These are phyloP conservation scores for Diatrype stigma DNA, from an alignment of 2,329 filamentous ascomycete genomes.

Conservation along the genomic window DNA sequence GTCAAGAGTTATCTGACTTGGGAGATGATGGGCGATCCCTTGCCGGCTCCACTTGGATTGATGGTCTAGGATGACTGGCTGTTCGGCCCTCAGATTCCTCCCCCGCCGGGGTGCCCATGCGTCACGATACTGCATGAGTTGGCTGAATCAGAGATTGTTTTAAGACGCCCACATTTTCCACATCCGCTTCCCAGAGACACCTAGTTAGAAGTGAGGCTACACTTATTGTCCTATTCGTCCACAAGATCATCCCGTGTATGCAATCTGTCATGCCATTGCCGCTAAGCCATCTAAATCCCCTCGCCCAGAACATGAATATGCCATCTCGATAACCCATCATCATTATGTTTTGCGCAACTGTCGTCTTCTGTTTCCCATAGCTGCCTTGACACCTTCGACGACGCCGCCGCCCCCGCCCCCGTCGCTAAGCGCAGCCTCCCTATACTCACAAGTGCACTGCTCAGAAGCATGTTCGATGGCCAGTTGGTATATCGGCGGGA, in stretches of 20 bases:
- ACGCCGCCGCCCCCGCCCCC: not conserved
- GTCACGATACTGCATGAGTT: not conserved
- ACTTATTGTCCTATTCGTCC: no score
- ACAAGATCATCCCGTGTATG: not conserved
- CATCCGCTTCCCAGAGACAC: no score
- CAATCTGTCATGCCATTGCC: no score
- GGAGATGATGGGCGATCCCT: not conserved
- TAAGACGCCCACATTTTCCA: not conserved
- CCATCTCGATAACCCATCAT: not conserved
- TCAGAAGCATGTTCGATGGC: constrained; percentile 32
- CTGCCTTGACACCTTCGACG: not conserved
- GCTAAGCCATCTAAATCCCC: no score
- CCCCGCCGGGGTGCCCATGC: not conserved
- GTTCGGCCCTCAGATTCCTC: not conserved
- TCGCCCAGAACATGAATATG: not conserved
- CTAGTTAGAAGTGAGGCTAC: no score
- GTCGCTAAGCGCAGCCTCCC: not conserved
- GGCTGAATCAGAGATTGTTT: not conserved
- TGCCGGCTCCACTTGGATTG: not conserved
- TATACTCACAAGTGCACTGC: not conserved
- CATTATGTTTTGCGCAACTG: not conserved
- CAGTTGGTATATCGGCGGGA: constrained; percentile 28
- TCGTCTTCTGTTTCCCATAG: not conserved
- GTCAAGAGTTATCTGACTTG: not conserved
- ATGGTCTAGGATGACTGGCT: not conserved